Percentiles rank a stretch among this genome's conserved stretches.
Evolutionary conservation across 768 basidiomycete species (phyloP).

Genomic region (Agrocybe praecox): DNA sequence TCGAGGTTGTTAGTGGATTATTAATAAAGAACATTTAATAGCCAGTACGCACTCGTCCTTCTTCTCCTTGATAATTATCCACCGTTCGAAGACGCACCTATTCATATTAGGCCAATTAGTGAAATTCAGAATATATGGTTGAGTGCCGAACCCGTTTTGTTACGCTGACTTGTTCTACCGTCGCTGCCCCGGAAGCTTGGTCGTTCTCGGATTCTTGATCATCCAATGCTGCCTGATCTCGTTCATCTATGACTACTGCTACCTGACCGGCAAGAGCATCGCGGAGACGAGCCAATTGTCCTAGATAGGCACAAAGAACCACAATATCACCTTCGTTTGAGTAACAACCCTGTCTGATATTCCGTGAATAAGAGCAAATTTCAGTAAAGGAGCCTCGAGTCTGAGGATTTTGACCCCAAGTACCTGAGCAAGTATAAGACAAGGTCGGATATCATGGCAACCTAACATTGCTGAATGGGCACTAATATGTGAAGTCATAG

Average conservation of each 20-base stretch:
- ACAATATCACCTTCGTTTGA: slow-evolving; percentile 49
- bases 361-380: background rate
- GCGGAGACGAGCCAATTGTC: slow-evolving; percentile 43
- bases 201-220: slow-evolving; percentile 47
- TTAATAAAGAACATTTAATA: background rate
- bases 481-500: background rate
- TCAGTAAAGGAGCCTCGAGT: background rate
- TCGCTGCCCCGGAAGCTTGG: slow-evolving; percentile 14
- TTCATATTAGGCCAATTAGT: background rate
- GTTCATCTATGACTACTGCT: slow-evolving; percentile 68
- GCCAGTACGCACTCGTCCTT: slow-evolving; percentile 49
- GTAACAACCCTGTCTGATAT: slow-evolving; percentile 42
- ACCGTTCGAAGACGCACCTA: slow-evolving; percentile 74
- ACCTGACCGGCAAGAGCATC: slow-evolving; percentile 46
- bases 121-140: too few species aligned
- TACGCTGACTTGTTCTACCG: slow-evolving; percentile 1
- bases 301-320: slow-evolving; percentile 49
- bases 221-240: slow-evolving; percentile 63
- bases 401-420: background rate
- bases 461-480: slow-evolving; percentile 25
- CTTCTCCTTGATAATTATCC: slow-evolving; percentile 80
- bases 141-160: slow-evolving; percentile 1
- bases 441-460: slow-evolving; percentile 45
- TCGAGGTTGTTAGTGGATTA: background rate
- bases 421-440: slow-evolving; percentile 46